A percentile compares a stretch with the other conserved stretches of the same genome.
These are phyloP conservation scores for Omphalea diandra DNA, from an alignment of 441 rosid genomes.

Conservation along the genomic window DNA sequence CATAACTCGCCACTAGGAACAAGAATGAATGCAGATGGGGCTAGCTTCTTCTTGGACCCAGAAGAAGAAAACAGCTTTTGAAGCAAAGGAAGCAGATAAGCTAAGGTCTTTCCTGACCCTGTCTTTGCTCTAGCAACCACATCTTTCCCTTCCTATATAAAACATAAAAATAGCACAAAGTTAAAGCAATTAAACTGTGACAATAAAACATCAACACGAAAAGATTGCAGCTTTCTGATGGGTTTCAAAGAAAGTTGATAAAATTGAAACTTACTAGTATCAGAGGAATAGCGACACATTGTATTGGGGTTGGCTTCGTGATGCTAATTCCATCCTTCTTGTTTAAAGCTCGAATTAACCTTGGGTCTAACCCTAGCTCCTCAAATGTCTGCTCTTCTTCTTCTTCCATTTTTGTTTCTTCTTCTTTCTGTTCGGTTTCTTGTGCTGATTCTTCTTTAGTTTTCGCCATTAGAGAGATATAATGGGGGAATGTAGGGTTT, in stretches of 20 bases:
- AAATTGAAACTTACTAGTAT: constrained; percentile 49
- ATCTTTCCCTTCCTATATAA: constrained; percentile 74
- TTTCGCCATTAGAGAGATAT: constrained; percentile 19
- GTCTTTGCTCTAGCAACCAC: constrained; percentile 92
- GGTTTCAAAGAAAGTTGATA: background rate
- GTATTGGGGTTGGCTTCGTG: constrained; percentile 75
- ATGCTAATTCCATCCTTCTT: constrained; percentile 57
- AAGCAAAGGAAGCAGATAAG: constrained; percentile 80
- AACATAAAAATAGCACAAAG: background rate
- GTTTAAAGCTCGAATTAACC: constrained; percentile 62
- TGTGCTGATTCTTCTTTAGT: constrained; percentile 5
- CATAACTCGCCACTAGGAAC: constrained; percentile 83
- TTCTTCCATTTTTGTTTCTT: constrained; percentile 15
- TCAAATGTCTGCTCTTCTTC: constrained; percentile 51
- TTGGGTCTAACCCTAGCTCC: constrained; percentile 56
- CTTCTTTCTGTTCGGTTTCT: constrained; percentile 8
- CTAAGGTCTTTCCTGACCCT: constrained; percentile 88
- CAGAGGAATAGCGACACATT: constrained; percentile 64
- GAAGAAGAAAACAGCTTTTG: constrained; percentile 64
- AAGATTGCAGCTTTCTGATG: too few relatives aligned
- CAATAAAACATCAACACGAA: background rate
- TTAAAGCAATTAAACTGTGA: background rate
- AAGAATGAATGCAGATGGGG: constrained; percentile 77
- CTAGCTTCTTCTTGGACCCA: constrained; percentile 45
- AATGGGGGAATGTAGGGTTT: background rate